A percentile compares a stretch with the other conserved stretches of the same genome.
Conservation (phyloP, 176 grass and related monocot species). For the Ampelocalamus luodianensis region DNA sequence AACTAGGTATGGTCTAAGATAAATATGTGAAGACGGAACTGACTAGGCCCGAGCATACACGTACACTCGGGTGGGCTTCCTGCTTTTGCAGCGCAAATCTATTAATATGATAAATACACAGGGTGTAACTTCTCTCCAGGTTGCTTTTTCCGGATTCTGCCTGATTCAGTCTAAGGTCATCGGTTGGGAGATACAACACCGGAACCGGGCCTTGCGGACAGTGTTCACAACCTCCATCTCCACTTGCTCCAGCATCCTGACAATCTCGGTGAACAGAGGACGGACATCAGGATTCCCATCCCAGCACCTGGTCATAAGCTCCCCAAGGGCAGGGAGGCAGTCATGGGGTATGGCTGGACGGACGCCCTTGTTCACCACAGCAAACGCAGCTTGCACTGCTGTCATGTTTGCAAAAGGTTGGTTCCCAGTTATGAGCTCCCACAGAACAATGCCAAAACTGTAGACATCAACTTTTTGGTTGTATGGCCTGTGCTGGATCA, state of each 20-base stretch:
- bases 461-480: slow-evolving; percentile 72
- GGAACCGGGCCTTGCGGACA: slow-evolving; percentile 60
- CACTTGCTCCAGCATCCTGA: slow-evolving; percentile 62
- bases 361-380: slow-evolving; percentile 65
- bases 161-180: slow-evolving; percentile 57
- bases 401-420: slow-evolving; percentile 63
- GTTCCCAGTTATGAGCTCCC: slow-evolving; percentile 62
- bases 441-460: slow-evolving; percentile 67
- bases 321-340: slow-evolving; percentile 58
- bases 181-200: slow-evolving; percentile 58
- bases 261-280: slow-evolving; percentile 51
- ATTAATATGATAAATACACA: slow-evolving; percentile 60
- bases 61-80: slow-evolving; percentile 34
- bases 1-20: slow-evolving; percentile 50
- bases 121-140: slow-evolving; percentile 42
- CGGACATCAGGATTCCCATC: slow-evolving; percentile 54
- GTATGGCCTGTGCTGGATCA: slow-evolving; percentile 72
- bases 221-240: slow-evolving; percentile 54
- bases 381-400: slow-evolving; percentile 65
- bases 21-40: slow-evolving; percentile 47
- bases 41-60: slow-evolving; percentile 23
- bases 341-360: slow-evolving; percentile 63
- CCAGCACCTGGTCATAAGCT: slow-evolving; percentile 72
- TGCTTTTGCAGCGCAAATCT: slow-evolving; percentile 37
- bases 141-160: slow-evolving; percentile 28